A percentile compares a stretch with the other conserved stretches of the same genome.
These are phyloP conservation scores for Globisporangium cylindrosporum DNA, from an alignment of 352 stramenopile species.

Conservation along the genomic window DNA sequence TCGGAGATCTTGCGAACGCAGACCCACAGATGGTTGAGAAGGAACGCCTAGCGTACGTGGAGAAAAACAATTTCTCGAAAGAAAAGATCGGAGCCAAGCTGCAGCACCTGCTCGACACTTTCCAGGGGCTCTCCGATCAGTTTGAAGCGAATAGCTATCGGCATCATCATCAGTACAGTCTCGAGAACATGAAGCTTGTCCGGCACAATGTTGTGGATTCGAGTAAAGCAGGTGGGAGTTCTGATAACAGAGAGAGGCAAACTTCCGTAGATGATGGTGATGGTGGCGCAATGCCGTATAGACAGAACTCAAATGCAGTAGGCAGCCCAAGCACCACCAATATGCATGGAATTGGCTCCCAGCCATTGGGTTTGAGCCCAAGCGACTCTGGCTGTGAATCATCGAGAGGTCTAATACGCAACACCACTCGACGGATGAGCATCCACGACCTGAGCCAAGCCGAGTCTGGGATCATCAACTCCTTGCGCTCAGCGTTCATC, in stretches of 20 bases:
- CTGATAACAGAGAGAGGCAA: not conserved
- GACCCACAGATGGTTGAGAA: constrained; percentile 55
- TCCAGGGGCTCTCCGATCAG: constrained; percentile 56
- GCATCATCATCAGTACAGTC: constrained; percentile 23
- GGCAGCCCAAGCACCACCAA: no score
- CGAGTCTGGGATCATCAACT: constrained; percentile 51
- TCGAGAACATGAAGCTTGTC: constrained; percentile 35
- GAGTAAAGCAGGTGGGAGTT: not conserved
- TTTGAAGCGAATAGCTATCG: constrained; percentile 36
- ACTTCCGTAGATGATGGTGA: not conserved
- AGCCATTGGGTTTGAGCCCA: no score
- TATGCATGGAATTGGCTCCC: no score
- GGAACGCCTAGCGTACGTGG: constrained; percentile 50
- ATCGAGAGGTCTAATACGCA: constrained; percentile 10
- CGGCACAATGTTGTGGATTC: not conserved
- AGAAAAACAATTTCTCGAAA: constrained; percentile 37
- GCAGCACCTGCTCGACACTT: constrained; percentile 55
- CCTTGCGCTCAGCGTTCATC: constrained; percentile 55
- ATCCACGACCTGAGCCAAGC: constrained; percentile 57
- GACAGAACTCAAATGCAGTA: no score
- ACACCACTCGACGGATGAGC: constrained; percentile 27
- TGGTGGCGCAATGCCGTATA: not conserved
- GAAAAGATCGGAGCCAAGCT: constrained; percentile 62
- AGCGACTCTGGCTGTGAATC: not conserved
- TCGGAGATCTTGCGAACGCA: constrained; percentile 60